These are phyloP conservation scores for Colletotrichum noveboracense DNA, from an alignment of 2,329 filamentous ascomycete species.

Conservation along the genomic window DNA sequence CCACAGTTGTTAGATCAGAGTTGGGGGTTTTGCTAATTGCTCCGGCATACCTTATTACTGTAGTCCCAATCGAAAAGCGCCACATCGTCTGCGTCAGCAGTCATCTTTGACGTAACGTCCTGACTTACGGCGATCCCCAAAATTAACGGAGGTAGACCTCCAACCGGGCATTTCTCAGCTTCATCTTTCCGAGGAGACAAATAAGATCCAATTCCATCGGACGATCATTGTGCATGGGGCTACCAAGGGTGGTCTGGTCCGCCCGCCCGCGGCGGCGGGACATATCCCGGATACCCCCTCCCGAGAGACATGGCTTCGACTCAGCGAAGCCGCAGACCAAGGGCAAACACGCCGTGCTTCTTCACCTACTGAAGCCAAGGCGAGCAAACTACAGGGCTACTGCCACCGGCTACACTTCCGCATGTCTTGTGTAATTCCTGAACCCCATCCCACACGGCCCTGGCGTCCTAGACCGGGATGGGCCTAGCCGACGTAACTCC, in stretches of 20 bases:
- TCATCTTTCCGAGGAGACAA: not conserved
- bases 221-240: not conserved
- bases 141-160: not conserved
- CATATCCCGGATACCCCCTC: not conserved
- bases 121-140: not conserved
- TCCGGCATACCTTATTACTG: not conserved
- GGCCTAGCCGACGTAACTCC: not conserved
- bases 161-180: not conserved
- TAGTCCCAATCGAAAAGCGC: not conserved
- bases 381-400: not conserved
- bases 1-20: not conserved
- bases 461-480: not conserved
- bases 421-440: not conserved
- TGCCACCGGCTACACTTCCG: not conserved
- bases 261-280: not conserved
- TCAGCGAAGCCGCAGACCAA: not conserved
- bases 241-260: not conserved
- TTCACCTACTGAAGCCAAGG: not conserved
- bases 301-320: constrained; percentile 7
- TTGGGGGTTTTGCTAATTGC: not conserved
- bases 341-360: not conserved
- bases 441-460: not conserved
- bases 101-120: not conserved
- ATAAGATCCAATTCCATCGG: not conserved
- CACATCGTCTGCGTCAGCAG: not conserved